Percentiles rank a stretch among this genome's conserved stretches.
Evolutionary conservation across 345 rosid genomes (phyloP).

Genomic region (Acer saccharum): DNA sequence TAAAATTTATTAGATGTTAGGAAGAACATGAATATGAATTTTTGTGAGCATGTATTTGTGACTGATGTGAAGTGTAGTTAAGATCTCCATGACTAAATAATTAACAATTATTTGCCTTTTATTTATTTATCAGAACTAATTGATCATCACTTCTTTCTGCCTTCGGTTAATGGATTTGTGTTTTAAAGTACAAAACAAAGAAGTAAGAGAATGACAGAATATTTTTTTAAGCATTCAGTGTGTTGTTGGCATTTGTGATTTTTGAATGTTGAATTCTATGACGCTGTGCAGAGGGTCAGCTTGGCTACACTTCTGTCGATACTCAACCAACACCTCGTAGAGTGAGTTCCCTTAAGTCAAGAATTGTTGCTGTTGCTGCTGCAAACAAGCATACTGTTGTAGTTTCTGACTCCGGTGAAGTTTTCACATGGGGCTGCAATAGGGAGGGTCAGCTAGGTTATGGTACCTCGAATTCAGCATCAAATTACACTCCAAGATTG

Average conservation of each 20-base stretch:
- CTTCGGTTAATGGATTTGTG: slow-evolving; percentile 1
- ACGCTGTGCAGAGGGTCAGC: slow-evolving; percentile 86
- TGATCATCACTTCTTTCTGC: neutral
- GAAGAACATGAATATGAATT: neutral
- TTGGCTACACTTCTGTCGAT: slow-evolving; percentile 93
- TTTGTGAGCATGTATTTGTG: slow-evolving; percentile 2
- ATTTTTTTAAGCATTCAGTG: neutral
- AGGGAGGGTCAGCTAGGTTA: slow-evolving; percentile 98
- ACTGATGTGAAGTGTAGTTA: slow-evolving; percentile 8
- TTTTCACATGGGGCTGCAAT: slow-evolving; percentile 98
- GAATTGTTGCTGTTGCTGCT: slow-evolving; percentile 88
- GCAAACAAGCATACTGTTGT: slow-evolving; percentile 96
- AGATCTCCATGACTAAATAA: neutral
- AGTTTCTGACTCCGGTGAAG: slow-evolving; percentile 89
- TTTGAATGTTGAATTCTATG: slow-evolving; percentile 25
- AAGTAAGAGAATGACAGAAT: slow-evolving; percentile 10
- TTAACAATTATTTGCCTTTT: neutral
- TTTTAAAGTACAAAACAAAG: slow-evolving; percentile 8
- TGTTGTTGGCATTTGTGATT: slow-evolving; percentile 13
- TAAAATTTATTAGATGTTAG: slow-evolving; percentile 26
- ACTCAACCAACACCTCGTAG: slow-evolving; percentile 97
- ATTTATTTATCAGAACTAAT: neutral
- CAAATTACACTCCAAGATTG: slow-evolving; percentile 89
- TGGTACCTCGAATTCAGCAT: slow-evolving; percentile 98
- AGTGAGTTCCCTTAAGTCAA: slow-evolving; percentile 73